Percentiles rank a stretch among this genome's conserved stretches.
phyloP scores from a whole-genome alignment of 345 rosid genomes.

The Linum lewisii region DNA sequence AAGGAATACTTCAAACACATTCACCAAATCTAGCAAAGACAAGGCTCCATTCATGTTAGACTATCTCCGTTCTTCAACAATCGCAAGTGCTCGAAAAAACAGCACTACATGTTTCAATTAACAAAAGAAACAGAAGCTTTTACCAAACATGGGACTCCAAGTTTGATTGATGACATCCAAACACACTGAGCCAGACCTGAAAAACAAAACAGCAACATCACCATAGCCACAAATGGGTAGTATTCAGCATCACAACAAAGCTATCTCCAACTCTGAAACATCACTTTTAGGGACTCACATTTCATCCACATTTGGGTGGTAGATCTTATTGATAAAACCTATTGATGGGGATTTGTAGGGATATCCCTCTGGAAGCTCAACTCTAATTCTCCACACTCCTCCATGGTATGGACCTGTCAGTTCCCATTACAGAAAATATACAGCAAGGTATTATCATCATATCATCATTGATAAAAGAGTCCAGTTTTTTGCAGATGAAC shows the following conservation, averaged over 20 bases:
- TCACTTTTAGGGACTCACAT: background rate
- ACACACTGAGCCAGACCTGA: background rate
- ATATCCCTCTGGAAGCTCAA: slow-evolving; percentile 3
- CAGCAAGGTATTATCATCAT: too few relatives aligned
- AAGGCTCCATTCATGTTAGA: background rate
- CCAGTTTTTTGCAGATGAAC: too few relatives aligned
- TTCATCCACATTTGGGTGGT: slow-evolving; percentile 8
- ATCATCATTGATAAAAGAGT: too few relatives aligned
- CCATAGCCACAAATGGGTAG: background rate
- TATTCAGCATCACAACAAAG: background rate
- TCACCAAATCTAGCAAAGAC: slow-evolving; percentile 2
- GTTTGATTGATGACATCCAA: slow-evolving; percentile 5
- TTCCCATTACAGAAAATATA: background rate
- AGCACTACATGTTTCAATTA: background rate
- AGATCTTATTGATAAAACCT: background rate
- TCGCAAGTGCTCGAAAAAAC: background rate
- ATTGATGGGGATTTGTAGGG: slow-evolving; percentile 5
- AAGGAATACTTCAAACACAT: slow-evolving; percentile 4
- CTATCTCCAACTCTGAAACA: too few relatives aligned
- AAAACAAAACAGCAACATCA: background rate
- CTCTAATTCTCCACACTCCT: slow-evolving; percentile 2
- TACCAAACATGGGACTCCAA: slow-evolving; percentile 7
- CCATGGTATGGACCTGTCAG: slow-evolving; percentile 2
- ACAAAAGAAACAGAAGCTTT: background rate
- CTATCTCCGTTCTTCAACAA: background rate